Evolutionary conservation across 352 stramenopile species (phyloP).

Genomic region (Phytophthora citrophthora): DNA sequence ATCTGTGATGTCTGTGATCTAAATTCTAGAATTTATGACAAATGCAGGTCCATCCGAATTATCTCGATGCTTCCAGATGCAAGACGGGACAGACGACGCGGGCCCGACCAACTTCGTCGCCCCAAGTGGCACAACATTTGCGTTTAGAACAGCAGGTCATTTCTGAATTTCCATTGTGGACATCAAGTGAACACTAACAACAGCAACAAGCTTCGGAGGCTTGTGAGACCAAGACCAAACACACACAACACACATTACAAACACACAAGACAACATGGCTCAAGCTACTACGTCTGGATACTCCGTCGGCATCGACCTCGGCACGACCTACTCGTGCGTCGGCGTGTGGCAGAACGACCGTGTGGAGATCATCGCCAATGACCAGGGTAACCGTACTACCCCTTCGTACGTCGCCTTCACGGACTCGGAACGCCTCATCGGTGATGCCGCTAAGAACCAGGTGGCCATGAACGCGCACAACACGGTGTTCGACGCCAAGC

Average conservation of each 20-base stretch:
- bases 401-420: slow-evolving; percentile 96
- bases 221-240: slow-evolving; percentile 7
- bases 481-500: slow-evolving; percentile 97
- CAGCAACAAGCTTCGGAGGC: not conserved
- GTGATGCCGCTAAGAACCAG: slow-evolving; percentile 93
- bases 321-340: slow-evolving; percentile 94
- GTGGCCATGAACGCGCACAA: slow-evolving; percentile 93
- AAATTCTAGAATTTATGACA: not conserved
- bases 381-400: slow-evolving; percentile 95
- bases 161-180: slow-evolving; percentile 33
- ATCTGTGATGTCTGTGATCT: not conserved
- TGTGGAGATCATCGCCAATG: slow-evolving; percentile 96
- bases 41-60: not conserved
- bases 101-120: not conserved
- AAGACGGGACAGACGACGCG: not conserved
- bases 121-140: not conserved
- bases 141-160: slow-evolving; percentile 4
- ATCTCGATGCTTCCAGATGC: not conserved
- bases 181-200: slow-evolving; percentile 1
- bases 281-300: slow-evolving; percentile 48
- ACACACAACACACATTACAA: not conserved
- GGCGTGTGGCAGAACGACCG: slow-evolving; percentile 93
- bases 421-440: slow-evolving; percentile 92
- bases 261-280: slow-evolving; percentile 22
- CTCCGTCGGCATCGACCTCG: slow-evolving; percentile 89